Conservation (phyloP, 2,329 filamentous ascomycete species). For the Pseudogymnoascus verrucosus region DNA sequence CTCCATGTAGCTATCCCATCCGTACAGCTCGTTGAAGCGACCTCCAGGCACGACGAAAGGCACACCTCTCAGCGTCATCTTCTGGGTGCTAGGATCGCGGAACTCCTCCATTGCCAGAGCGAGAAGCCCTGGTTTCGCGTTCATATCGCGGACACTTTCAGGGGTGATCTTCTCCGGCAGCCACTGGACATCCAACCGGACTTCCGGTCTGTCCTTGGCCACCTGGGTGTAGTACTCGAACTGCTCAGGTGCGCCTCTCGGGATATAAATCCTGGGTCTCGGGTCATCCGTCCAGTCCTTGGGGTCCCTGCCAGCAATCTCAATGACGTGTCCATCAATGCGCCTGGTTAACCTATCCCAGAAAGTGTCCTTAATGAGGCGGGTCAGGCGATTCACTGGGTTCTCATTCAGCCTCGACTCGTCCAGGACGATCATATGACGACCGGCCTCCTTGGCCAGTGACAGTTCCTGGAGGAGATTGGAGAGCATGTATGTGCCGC, state of each 20-base stretch:
- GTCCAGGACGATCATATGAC: constrained; percentile 83
- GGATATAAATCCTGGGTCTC: constrained; percentile 85
- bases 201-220: constrained; percentile 69
- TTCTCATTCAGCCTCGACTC: constrained; percentile 91
- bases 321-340: constrained; percentile 83
- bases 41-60: constrained; percentile 97
- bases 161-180: constrained; percentile 72
- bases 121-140: constrained; percentile 78
- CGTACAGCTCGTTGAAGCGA: constrained; percentile 96
- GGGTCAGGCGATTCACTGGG: constrained; percentile 77
- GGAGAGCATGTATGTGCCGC: constrained; percentile 94
- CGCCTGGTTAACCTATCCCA: constrained; percentile 86
- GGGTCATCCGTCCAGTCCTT: constrained; percentile 94
- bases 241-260: constrained; percentile 75
- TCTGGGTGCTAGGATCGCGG: constrained; percentile 56
- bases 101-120: constrained; percentile 82
- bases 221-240: constrained; percentile 80
- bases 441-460: constrained; percentile 81
- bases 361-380: constrained; percentile 82
- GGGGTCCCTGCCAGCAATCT: constrained; percentile 76
- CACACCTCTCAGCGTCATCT: constrained; percentile 66
- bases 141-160: constrained; percentile 74
- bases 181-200: constrained; percentile 78
- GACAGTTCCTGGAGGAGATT: constrained; percentile 94
- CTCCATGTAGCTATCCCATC: constrained; percentile 99